These are phyloP conservation scores for Alternaria postmessia DNA, from an alignment of 2,329 filamentous ascomycete genomes.

Conservation along the genomic window DNA sequence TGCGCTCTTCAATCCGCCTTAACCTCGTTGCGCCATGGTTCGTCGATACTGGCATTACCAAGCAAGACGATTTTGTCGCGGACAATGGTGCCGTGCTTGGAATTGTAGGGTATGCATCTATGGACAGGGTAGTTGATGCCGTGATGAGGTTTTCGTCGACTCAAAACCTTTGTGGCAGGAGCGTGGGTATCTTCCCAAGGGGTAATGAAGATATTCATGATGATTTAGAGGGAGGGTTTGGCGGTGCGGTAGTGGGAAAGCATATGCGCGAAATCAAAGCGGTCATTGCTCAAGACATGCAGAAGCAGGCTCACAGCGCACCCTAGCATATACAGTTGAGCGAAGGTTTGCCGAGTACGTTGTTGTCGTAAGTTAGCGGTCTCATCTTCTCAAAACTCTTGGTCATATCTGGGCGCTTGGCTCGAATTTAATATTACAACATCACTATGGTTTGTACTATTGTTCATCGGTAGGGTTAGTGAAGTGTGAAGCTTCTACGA, in stretches of 20 bases:
- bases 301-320: background rate
- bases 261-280: constrained; percentile 14
- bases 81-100: constrained; percentile 22
- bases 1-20: constrained; percentile 23
- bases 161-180: constrained; percentile 25
- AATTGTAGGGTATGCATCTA: constrained; percentile 27
- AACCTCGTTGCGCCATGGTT: constrained; percentile 44
- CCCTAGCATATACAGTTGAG: background rate
- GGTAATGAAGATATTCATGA: constrained; percentile 29
- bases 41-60: constrained; percentile 33
- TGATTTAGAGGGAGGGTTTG: constrained; percentile 29
- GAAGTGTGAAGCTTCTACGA: background rate
- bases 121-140: constrained; percentile 32
- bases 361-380: background rate
- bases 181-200: constrained; percentile 29
- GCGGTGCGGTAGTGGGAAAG: constrained; percentile 18
- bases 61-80: constrained; percentile 11
- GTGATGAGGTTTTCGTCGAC: constrained; percentile 26
- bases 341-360: background rate
- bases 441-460: background rate
- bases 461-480: background rate
- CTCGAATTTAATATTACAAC: background rate
- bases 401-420: background rate
- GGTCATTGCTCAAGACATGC: background rate
- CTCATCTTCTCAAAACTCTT: background rate